phyloP scores from a whole-genome alignment of 768 basidiomycete species.

The Russula sp. region DNA sequence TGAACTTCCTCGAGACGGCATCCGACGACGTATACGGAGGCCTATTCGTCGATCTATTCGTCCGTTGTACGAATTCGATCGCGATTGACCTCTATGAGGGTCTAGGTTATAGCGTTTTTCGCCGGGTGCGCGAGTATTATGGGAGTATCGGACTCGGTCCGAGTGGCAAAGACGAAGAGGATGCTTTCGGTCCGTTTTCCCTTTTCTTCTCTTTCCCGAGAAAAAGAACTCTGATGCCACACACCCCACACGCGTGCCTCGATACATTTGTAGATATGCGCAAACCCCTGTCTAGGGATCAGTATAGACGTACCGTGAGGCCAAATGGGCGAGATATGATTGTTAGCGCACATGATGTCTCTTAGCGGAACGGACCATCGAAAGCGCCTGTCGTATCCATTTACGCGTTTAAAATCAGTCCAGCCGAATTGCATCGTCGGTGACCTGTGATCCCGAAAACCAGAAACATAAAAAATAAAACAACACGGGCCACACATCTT shows the following conservation, averaged over 20 bases:
- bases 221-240: neutral
- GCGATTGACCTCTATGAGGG: constrained; percentile 92
- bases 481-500: neutral
- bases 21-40: constrained; percentile 78
- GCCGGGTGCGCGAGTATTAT: constrained; percentile 89
- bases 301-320: constrained; percentile 60
- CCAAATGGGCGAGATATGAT: constrained; percentile 71
- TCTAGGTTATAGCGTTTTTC: constrained; percentile 89
- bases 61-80: constrained; percentile 79
- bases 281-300: constrained; percentile 66
- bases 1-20: constrained; percentile 79
- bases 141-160: constrained; percentile 71
- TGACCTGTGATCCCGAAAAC: neutral
- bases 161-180: constrained; percentile 79
- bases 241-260: neutral
- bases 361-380: constrained; percentile 37
- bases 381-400: neutral
- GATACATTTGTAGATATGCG: constrained; percentile 51
- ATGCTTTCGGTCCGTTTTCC: constrained; percentile 77
- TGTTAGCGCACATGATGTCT: constrained; percentile 58
- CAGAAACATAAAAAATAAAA: neutral
- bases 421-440: neutral
- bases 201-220: neutral
- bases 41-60: constrained; percentile 94
- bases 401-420: neutral